These are phyloP conservation scores for Globisporangium splendens DNA, from an alignment of 352 stramenopile genomes.

Conservation along the genomic window DNA sequence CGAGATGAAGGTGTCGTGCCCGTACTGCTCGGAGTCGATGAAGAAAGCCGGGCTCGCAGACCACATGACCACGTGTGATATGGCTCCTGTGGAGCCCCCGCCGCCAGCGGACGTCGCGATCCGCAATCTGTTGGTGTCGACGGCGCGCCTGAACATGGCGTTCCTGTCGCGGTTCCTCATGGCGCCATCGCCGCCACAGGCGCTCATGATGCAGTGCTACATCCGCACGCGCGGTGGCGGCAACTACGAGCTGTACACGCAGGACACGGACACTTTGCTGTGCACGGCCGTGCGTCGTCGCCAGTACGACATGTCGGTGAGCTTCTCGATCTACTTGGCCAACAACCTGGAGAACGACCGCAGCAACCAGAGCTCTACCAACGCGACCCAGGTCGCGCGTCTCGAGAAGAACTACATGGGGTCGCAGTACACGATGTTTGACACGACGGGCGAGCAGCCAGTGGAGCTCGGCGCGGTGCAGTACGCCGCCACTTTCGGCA, in stretches of 20 bases:
- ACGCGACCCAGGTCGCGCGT: constrained; percentile 50
- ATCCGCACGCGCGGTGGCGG: constrained; percentile 76
- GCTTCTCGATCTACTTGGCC: constrained; percentile 69
- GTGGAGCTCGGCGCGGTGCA: constrained; percentile 79
- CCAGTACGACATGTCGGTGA: constrained; percentile 88
- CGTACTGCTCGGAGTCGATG: constrained; percentile 61
- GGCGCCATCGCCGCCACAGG: constrained; percentile 48
- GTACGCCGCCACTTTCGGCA: constrained; percentile 82
- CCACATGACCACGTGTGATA: constrained; percentile 61
- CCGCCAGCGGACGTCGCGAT: constrained; percentile 68
- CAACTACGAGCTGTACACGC: constrained; percentile 85
- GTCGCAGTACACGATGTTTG: constrained; percentile 84
- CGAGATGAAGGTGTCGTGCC: constrained; percentile 75
- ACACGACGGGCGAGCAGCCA: constrained; percentile 49
- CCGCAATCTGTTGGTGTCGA: constrained; percentile 51
- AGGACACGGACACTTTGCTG: constrained; percentile 72
- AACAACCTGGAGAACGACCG: constrained; percentile 38
- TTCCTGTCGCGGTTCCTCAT: constrained; percentile 60
- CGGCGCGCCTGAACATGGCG: constrained; percentile 47
- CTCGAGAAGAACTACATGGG: constrained; percentile 90
- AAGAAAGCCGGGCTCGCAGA: constrained; percentile 70
- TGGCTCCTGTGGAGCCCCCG: constrained; percentile 68
- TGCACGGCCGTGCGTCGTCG: constrained; percentile 73
- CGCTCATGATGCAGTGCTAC: constrained; percentile 86
- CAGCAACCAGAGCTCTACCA: constrained; percentile 14